Percentiles rank a stretch among this genome's conserved stretches.
These are phyloP conservation scores for Jamesozyma lodderae DNA, from an alignment of 805 yeast species.

Conservation along the genomic window DNA sequence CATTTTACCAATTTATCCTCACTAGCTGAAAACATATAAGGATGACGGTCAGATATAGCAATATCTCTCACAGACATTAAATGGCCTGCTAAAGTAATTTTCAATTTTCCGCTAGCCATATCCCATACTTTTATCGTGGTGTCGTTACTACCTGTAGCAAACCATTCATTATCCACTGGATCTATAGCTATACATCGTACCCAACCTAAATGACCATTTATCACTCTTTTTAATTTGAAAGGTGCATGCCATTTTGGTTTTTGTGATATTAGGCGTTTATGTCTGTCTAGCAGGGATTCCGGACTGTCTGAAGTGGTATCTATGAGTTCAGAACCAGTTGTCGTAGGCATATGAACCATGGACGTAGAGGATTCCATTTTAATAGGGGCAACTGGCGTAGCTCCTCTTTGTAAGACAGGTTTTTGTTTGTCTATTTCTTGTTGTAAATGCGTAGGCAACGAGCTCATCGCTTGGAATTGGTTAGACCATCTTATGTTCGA, in stretches of 20 bases:
- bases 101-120: constrained; percentile 57
- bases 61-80: constrained; percentile 79
- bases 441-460: constrained; percentile 26
- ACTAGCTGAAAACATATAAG: constrained; percentile 84
- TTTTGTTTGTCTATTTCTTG: constrained; percentile 18
- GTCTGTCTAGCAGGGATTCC: constrained; percentile 21
- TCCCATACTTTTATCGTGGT: constrained; percentile 90
- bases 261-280: constrained; percentile 14
- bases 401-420: not conserved
- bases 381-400: no score
- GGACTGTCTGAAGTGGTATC: not conserved
- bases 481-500: constrained; percentile 22
- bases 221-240: constrained; percentile 66
- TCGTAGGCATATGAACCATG: no score
- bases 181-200: constrained; percentile 75
- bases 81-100: constrained; percentile 81
- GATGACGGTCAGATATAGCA: constrained; percentile 63
- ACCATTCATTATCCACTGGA: constrained; percentile 75
- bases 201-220: constrained; percentile 92
- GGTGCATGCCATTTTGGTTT: constrained; percentile 43
- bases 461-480: constrained; percentile 21
- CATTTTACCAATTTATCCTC: constrained; percentile 90
- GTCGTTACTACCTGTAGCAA: constrained; percentile 86
- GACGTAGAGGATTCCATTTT: no score
- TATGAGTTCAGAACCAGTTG: no score